These are phyloP conservation scores for Mucor mucedo DNA, from an alignment of 371 early-diverging fungal genomes.

Conservation along the genomic window DNA sequence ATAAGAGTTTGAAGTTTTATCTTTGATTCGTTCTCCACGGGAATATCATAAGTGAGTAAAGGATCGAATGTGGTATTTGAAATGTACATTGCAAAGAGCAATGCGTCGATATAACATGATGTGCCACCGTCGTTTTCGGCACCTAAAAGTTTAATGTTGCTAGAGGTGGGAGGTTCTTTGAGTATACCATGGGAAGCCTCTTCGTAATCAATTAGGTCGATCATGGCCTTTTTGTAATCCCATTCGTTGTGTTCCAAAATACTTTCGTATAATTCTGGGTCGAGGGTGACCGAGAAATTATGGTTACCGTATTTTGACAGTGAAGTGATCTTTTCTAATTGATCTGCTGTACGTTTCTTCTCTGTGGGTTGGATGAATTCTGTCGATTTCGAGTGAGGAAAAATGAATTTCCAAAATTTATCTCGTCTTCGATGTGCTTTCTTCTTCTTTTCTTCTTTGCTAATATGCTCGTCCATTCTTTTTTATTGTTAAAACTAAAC, in stretches of 20 bases:
- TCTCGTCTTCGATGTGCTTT: conserved; percentile 22
- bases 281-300: conserved; percentile 27
- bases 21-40: conserved; percentile 19
- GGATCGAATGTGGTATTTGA: conserved; percentile 57
- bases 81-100: conserved; percentile 64
- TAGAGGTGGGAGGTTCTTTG: conserved; percentile 11
- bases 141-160: conserved; percentile 25
- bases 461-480: conserved; percentile 1
- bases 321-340: conserved; percentile 17
- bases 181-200: conserved; percentile 47
- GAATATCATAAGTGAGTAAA: conserved; percentile 28
- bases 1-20: conserved; percentile 51
- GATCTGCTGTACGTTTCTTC: conserved; percentile 12
- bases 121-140: conserved; percentile 59
- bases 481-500: neutral
- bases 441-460: conserved; percentile 18
- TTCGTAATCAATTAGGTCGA: conserved; percentile 39
- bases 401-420: conserved; percentile 24
- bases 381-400: conserved; percentile 9
- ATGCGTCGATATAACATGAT: conserved; percentile 62
- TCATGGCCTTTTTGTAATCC: conserved; percentile 38
- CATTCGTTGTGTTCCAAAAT: conserved; percentile 37
- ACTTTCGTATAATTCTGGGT: conserved; percentile 23
- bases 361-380: neutral
- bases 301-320: conserved; percentile 28